phyloP scores from a whole-genome alignment of 2,329 filamentous ascomycete species.

The Colletotrichum incanum region DNA sequence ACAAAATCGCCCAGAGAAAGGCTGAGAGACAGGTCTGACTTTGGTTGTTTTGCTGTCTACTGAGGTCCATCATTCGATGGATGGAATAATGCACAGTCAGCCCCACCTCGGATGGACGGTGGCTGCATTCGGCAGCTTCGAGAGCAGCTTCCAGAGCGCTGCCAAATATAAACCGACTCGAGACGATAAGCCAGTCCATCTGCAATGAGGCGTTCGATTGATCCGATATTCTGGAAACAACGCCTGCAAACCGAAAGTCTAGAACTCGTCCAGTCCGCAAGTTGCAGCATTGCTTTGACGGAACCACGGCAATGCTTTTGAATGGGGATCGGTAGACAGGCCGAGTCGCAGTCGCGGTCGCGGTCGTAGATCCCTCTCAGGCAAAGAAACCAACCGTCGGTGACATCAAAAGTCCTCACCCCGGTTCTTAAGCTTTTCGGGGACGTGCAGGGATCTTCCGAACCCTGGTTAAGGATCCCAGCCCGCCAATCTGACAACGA shows the following conservation, averaged over 20 bases:
- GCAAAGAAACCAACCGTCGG: neutral
- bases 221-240: slow-evolving; percentile 32
- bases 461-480: slow-evolving; percentile 21
- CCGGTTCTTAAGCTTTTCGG: slow-evolving; percentile 35
- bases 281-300: neutral
- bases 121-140: slow-evolving; percentile 5
- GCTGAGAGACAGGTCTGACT: slow-evolving; percentile 4
- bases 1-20: neutral
- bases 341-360: neutral
- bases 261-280: neutral
- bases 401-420: slow-evolving; percentile 26
- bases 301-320: neutral
- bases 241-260: slow-evolving; percentile 4
- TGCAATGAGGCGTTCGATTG: neutral
- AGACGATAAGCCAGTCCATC: slow-evolving; percentile 4
- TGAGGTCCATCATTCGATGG: slow-evolving; percentile 19
- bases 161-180: slow-evolving; percentile 20
- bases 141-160: neutral
- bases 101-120: slow-evolving; percentile 26
- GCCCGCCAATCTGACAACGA: slow-evolving; percentile 26
- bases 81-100: slow-evolving; percentile 6
- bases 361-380: slow-evolving; percentile 3
- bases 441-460: slow-evolving; percentile 32
- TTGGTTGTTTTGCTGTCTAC: slow-evolving; percentile 11
- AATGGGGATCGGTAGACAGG: neutral